phyloP scores from a whole-genome alignment of 1,139 yeast species.

The Suhomyces choctaworum region DNA sequence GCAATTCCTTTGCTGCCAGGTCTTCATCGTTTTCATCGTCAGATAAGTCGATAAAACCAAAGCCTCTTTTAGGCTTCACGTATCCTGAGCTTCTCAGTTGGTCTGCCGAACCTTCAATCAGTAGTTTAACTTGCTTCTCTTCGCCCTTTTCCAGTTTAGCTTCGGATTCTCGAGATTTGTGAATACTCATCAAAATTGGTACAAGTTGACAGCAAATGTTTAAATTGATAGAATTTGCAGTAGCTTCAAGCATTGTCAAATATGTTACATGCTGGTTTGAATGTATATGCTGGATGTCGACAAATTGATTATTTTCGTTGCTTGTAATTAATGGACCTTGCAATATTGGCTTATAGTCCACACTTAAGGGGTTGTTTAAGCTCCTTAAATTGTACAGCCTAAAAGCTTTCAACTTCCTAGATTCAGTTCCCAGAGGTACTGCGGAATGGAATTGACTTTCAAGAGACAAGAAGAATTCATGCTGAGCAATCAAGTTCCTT shows the following conservation, averaged over 20 bases:
- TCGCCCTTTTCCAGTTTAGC: too few relatives aligned
- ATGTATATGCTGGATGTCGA: conserved; percentile 22
- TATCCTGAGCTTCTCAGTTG: too few relatives aligned
- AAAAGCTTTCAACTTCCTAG: conserved; percentile 12
- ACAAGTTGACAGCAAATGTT: conserved; percentile 31
- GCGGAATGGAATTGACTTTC: conserved; percentile 19
- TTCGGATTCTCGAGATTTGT: too few relatives aligned
- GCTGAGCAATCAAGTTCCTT: conserved; percentile 21
- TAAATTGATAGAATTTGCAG: conserved; percentile 16
- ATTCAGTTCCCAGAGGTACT: conserved; percentile 15
- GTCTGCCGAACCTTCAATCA: too few relatives aligned
- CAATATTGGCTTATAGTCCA: conserved; percentile 16
- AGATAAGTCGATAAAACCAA: conserved; percentile 37
- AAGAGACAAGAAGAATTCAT: conserved; percentile 21
- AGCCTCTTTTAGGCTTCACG: conserved; percentile 34
- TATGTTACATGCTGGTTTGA: conserved; percentile 18
- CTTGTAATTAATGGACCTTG: conserved; percentile 27
- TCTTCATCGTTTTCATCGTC: conserved; percentile 17
- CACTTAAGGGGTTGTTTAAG: conserved; percentile 17
- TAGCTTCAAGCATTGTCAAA: conserved; percentile 21
- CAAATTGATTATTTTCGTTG: neutral
- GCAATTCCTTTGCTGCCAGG: conserved; percentile 1
- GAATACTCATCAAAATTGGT: conserved; percentile 36
- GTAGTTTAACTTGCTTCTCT: too few relatives aligned
- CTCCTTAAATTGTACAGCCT: conserved; percentile 17